Evolutionary conservation across 345 rosid species (phyloP), one percentile per base, ranked within the genome.

Genomic region (Eucalyptus erythrocorys): DNA sequence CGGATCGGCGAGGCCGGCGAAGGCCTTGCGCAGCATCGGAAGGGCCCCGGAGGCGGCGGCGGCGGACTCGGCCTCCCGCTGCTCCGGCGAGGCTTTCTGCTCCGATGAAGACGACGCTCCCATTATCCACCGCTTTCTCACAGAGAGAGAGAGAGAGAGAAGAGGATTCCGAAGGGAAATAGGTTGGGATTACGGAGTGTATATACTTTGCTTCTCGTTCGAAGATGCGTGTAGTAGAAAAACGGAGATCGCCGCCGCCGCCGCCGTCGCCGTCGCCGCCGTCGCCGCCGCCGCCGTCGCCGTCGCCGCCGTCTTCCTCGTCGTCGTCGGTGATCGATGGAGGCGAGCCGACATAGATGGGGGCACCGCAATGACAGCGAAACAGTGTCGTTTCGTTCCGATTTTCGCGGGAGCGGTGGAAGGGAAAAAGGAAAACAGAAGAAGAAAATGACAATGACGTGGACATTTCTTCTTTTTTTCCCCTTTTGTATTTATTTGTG

Each of bases 101-200:
- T 93, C 94, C 40, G 92, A 91, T 30, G 99, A 97, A 30, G 98
- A 93, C 8, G 99, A 96, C 27, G 94, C 95, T 91, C 99, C 99
- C 99, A 96, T 96, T 61, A 37, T 34, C 47, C 24, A 14, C 21
- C 10, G 61, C 34, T 87, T 57, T 26, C 40, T 6, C 9, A 26
- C 3, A 22, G 1, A 21, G 61, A 55, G 61, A 55, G 57, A n/a
- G 24, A 34, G 26, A 9, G 82, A 71, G 82, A 5, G 27, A n/a
- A 30, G 76, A 64, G 40, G 21, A 40, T 22, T 76, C 1, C 47
- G 47, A 40, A 76, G 82, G 82, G 47, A 22, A 21, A 11, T 37
- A 4, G 26, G 80, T 34, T 1, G 43, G 37, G 24, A 1, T 0
- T 0, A 68, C 80, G 79, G 68, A 66, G 40, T 15, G 79, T 66